Evolutionary conservation across 306 rosid species (phyloP).

Genomic region (Casuarina cunninghamiana): DNA sequence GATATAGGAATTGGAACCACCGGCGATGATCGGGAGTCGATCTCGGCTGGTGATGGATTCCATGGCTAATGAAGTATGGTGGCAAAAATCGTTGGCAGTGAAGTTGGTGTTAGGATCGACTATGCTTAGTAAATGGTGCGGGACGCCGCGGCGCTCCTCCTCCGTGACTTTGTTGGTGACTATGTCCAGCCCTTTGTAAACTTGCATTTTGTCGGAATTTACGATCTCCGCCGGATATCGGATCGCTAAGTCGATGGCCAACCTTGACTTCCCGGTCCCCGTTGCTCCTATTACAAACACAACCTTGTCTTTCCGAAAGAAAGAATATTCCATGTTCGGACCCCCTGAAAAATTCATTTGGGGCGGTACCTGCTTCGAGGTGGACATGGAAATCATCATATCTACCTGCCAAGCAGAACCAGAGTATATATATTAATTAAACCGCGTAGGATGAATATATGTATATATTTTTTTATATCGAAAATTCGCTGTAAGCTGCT

Average conservation of each 20-base stretch:
- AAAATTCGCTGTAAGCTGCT: too few relatives aligned
- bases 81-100: conserved; percentile 37
- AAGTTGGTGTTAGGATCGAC: conserved; percentile 40
- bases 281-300: conserved; percentile 56
- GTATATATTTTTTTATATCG: too few relatives aligned
- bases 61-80: conserved; percentile 28
- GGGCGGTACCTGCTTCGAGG: conserved; percentile 38
- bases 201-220: conserved; percentile 54
- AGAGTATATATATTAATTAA: background rate
- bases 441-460: too few relatives aligned
- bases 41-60: conserved; percentile 29
- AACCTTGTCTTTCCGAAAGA: conserved; percentile 43
- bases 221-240: conserved; percentile 39
- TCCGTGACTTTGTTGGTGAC: conserved; percentile 49
- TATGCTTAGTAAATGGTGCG: conserved; percentile 61
- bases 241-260: conserved; percentile 48
- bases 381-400: conserved; percentile 3
- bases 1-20: conserved; percentile 48
- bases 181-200: conserved; percentile 45
- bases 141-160: conserved; percentile 47
- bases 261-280: conserved; percentile 50
- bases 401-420: background rate
- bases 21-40: conserved; percentile 43
- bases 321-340: conserved; percentile 13
- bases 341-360: conserved; percentile 28